Conservation (phyloP, 805 yeast species). For the Yarrowia alimentaria region DNA sequence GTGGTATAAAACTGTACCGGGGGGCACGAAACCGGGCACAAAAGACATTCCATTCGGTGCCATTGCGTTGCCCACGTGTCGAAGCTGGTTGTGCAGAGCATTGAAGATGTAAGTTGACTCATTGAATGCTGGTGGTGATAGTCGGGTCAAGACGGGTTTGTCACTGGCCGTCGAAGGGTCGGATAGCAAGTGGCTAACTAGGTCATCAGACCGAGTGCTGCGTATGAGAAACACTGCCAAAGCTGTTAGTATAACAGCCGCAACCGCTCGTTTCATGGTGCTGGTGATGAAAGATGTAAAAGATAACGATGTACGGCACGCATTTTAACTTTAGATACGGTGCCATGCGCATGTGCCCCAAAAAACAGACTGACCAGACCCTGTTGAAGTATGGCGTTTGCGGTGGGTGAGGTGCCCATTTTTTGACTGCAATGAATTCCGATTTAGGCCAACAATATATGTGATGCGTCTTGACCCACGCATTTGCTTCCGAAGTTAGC, state of each 20-base stretch:
- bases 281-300: slow-evolving; percentile 8
- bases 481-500: no score
- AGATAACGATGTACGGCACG: slow-evolving; percentile 19
- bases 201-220: no score
- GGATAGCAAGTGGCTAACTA: no score
- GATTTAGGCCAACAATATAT: no score
- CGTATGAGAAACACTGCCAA: slow-evolving; percentile 1
- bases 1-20: slow-evolving; percentile 30
- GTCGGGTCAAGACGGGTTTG: no score
- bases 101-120: slow-evolving; percentile 24
- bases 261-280: slow-evolving; percentile 5
- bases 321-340: slow-evolving; percentile 16
- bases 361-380: no score
- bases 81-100: slow-evolving; percentile 25
- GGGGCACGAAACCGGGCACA: slow-evolving; percentile 59
- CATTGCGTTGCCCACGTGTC: slow-evolving; percentile 23
- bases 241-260: not conserved
- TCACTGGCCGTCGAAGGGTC: no score
- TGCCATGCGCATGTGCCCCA: no score
- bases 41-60: slow-evolving; percentile 43
- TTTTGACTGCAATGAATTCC: no score
- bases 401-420: no score
- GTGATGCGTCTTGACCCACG: no score
- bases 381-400: no score
- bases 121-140: slow-evolving; percentile 20